Evolutionary conservation across 495 filamentous ascomycete genomes (phyloP).

Genomic region (Penicillium waksmanii): DNA sequence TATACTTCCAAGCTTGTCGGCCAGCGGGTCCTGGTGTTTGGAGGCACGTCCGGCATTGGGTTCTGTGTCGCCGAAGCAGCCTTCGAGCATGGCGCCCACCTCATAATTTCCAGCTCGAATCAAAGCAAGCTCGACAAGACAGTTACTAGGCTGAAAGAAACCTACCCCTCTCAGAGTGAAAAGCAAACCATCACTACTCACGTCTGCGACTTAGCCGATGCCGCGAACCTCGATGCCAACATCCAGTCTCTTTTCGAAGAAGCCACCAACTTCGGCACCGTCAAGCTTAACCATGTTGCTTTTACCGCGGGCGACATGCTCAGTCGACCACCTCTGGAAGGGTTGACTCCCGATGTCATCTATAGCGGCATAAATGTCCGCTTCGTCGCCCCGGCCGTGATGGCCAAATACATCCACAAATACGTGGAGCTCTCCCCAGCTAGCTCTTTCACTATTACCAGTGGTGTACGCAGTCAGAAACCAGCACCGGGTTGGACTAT

Average conservation of each 20-base stretch:
- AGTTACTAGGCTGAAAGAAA: constrained; percentile 42
- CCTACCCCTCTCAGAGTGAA: constrained; percentile 33
- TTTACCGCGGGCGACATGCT: constrained; percentile 60
- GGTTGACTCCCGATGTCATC: constrained; percentile 47
- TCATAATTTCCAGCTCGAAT: constrained; percentile 60
- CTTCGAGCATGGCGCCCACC: constrained; percentile 52
- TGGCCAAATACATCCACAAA: constrained; percentile 53
- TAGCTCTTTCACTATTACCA: constrained; percentile 58
- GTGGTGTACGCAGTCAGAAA: constrained; percentile 52
- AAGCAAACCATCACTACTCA: constrained; percentile 15
- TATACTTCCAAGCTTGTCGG: constrained; percentile 23
- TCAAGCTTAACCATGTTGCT: constrained; percentile 61
- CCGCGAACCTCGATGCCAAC: constrained; percentile 41
- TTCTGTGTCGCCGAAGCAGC: constrained; percentile 56
- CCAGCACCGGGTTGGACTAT: constrained; percentile 53
- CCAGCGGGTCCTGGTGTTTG: constrained; percentile 54
- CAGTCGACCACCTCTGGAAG: constrained; percentile 32
- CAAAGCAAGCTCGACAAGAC: constrained; percentile 45
- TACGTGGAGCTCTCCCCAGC: constrained; percentile 46
- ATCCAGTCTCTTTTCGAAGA: constrained; percentile 52
- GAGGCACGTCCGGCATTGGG: constrained; percentile 60
- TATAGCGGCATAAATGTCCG: constrained; percentile 52
- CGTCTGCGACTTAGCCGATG: constrained; percentile 52
- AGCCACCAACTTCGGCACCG: constrained; percentile 23
- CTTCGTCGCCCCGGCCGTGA: constrained; percentile 51